These are phyloP conservation scores for Protomyces pachydermus DNA, from an alignment of 1,139 yeast species.

Conservation along the genomic window DNA sequence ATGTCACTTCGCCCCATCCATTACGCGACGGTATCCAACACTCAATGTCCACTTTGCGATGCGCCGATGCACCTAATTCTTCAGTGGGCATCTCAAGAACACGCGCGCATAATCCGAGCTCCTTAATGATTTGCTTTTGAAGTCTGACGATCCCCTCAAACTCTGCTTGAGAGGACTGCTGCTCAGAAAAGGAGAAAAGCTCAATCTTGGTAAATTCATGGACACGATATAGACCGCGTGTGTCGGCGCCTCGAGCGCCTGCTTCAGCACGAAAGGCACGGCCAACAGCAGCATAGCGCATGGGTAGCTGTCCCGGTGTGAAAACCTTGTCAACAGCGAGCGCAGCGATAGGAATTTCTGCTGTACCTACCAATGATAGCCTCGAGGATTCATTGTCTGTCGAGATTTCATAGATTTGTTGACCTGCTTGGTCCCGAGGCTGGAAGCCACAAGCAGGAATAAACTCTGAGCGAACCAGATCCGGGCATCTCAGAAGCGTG, in stretches of 20 bases:
- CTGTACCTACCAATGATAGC: conserved; percentile 82
- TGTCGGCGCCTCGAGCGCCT: conserved; percentile 90
- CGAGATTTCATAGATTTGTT: conserved; percentile 66
- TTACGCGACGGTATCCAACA: conserved; percentile 99
- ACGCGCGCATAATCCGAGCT: conserved; percentile 73
- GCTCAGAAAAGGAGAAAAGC: conserved; percentile 65
- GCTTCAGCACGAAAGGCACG: conserved; percentile 95
- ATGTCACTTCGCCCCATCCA: conserved; percentile 86
- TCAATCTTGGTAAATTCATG: conserved; percentile 98
- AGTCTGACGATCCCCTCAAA: conserved; percentile 59
- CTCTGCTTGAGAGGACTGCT: conserved; percentile 42
- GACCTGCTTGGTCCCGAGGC: conserved; percentile 87
- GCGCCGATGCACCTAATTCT: conserved; percentile 92
- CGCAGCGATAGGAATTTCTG: conserved; percentile 92
- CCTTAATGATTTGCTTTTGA: conserved; percentile 59
- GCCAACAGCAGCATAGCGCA: conserved; percentile 71
- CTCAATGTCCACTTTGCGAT: conserved; percentile 86
- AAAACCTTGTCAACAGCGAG: conserved; percentile 45
- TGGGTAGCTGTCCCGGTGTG: conserved; percentile 45
- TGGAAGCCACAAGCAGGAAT: conserved; percentile 90
- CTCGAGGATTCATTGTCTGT: conserved; percentile 40
- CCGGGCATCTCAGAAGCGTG: conserved; percentile 71
- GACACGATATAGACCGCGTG: conserved; percentile 87
- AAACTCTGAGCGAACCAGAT: conserved; percentile 71
- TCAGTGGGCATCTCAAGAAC: conserved; percentile 83